phyloP scores from a whole-genome alignment of 2,329 filamentous ascomycete species.

The Ambrosiella xylebori region DNA sequence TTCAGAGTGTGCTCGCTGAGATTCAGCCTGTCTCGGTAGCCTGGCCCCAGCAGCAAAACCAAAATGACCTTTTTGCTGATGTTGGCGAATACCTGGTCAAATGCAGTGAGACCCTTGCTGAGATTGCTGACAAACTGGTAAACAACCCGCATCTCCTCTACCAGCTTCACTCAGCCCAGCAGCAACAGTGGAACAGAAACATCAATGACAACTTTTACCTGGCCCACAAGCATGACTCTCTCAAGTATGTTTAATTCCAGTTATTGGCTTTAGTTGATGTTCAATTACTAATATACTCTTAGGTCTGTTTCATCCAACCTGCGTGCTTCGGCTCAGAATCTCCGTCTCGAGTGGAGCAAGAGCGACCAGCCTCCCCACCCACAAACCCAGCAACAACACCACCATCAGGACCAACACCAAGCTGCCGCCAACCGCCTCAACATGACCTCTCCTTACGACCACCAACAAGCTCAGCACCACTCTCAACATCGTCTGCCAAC shows the following conservation, averaged over 20 bases:
- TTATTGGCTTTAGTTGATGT: not conserved
- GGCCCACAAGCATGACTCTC: slow-evolving; percentile 7
- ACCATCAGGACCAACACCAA: slow-evolving; percentile 7
- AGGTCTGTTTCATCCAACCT: slow-evolving; percentile 4
- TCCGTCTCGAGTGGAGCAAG: slow-evolving; percentile 10
- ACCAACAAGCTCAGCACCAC: slow-evolving; percentile 1
- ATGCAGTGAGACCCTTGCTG: slow-evolving; percentile 8
- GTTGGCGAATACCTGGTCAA: slow-evolving; percentile 12
- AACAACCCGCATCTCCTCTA: slow-evolving; percentile 7
- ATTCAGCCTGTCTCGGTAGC: slow-evolving; percentile 4
- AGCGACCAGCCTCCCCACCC: slow-evolving; percentile 8
- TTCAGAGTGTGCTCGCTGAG: slow-evolving; percentile 6
- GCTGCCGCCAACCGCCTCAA: not conserved
- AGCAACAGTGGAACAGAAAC: slow-evolving; percentile 6
- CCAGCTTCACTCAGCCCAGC: slow-evolving; percentile 9
- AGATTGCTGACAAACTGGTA: slow-evolving; percentile 6
- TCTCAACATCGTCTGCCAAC: slow-evolving; percentile 7
- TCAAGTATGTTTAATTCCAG: slow-evolving; percentile 7
- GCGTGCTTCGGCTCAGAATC: slow-evolving; percentile 4
- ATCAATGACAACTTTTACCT: slow-evolving; percentile 7
- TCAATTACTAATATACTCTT: not conserved
- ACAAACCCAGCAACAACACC: slow-evolving; percentile 7
- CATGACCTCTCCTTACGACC: not conserved
- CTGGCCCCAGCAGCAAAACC: slow-evolving; percentile 4
- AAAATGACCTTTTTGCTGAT: slow-evolving; percentile 8